phyloP scores from a whole-genome alignment of 805 yeast genomes.

The Cyberlindnera saturnus region DNA sequence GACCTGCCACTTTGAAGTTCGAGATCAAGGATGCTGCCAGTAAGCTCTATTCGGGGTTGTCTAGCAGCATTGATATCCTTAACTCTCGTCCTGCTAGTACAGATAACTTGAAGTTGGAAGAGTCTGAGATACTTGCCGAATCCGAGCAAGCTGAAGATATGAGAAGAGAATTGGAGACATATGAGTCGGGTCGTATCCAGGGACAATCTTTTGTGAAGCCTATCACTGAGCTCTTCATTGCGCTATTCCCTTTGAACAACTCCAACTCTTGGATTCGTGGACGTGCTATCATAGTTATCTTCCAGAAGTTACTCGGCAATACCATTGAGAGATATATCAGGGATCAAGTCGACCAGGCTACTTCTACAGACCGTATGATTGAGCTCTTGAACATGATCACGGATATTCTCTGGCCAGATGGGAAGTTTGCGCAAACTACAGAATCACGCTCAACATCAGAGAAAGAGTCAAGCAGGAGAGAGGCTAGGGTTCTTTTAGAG shows the following conservation, averaged over 20 bases:
- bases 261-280: slow-evolving; percentile 80
- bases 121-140: slow-evolving; percentile 1
- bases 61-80: slow-evolving; percentile 12
- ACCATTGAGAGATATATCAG: slow-evolving; percentile 61
- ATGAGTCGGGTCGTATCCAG: slow-evolving; percentile 17
- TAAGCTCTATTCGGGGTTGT: slow-evolving; percentile 16
- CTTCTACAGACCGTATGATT: slow-evolving; percentile 41
- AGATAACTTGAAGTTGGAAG: slow-evolving; percentile 13
- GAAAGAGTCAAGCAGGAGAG: slow-evolving; percentile 45
- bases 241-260: slow-evolving; percentile 59
- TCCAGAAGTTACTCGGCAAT: slow-evolving; percentile 84
- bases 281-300: slow-evolving; percentile 68
- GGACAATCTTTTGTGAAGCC: slow-evolving; percentile 67
- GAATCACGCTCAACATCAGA: slow-evolving; percentile 44
- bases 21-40: slow-evolving; percentile 18
- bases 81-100: slow-evolving; percentile 6
- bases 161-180: slow-evolving; percentile 48
- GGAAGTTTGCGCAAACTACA: slow-evolving; percentile 42
- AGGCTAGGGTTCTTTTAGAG: slow-evolving; percentile 51
- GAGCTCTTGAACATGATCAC: slow-evolving; percentile 30
- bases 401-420: slow-evolving; percentile 44
- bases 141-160: slow-evolving; percentile 35
- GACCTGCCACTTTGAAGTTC: slow-evolving; percentile 3
- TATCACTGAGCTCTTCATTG: slow-evolving; percentile 67
- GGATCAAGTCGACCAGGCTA: slow-evolving; percentile 33